Conservation (phyloP, 805 yeast genomes). For the Barnettozyma salicaria region DNA sequence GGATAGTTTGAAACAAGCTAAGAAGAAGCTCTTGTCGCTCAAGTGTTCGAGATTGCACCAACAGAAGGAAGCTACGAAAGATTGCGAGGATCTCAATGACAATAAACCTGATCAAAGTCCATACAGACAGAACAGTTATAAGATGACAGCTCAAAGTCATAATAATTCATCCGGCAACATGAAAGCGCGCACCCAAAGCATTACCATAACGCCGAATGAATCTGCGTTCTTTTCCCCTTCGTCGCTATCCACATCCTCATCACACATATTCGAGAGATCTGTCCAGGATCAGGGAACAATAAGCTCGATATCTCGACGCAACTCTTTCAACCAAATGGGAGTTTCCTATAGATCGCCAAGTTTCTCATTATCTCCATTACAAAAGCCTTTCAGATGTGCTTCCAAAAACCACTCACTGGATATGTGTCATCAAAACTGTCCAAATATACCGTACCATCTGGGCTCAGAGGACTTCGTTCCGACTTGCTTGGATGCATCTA, state of each 20-base stretch:
- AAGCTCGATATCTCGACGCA: constrained; percentile 8
- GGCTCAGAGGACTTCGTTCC: constrained; percentile 61
- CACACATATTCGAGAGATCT: constrained; percentile 17
- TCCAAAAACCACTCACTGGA: neutral
- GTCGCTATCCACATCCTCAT: constrained; percentile 8
- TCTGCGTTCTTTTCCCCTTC: constrained; percentile 5
- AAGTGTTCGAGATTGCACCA: too few relatives aligned
- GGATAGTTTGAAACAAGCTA: constrained; percentile 1
- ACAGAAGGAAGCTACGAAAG: too few relatives aligned
- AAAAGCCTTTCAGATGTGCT: neutral
- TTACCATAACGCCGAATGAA: neutral
- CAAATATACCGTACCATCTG: constrained; percentile 7
- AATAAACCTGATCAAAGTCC: too few relatives aligned
- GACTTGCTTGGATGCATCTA: constrained; percentile 77
- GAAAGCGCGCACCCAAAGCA: neutral
- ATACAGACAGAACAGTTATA: too few relatives aligned
- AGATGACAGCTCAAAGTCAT: neutral
- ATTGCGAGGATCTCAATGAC: too few relatives aligned
- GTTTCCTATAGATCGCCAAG: constrained; percentile 5
- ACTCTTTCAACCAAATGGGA: constrained; percentile 11
- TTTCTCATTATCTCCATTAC: constrained; percentile 8
- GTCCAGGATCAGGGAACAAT: constrained; percentile 15
- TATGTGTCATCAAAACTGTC: neutral
- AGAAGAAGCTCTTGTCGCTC: neutral
- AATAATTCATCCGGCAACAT: too few relatives aligned